These are phyloP conservation scores for Candida ficus DNA, from an alignment of 805 yeast genomes.

Conservation along the genomic window DNA sequence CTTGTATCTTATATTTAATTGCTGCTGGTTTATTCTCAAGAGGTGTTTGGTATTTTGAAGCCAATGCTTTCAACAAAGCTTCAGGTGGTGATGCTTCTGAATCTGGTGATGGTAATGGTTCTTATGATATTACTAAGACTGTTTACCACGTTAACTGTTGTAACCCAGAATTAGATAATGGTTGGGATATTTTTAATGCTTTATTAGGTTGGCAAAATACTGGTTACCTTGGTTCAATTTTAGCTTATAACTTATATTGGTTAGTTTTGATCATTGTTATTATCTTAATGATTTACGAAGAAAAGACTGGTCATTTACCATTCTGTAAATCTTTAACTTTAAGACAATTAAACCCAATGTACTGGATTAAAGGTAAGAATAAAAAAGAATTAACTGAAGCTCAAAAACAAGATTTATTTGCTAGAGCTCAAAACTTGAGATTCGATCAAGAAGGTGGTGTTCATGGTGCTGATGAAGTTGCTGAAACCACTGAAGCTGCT, in stretches of 20 bases:
- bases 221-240: slow-evolving; percentile 88
- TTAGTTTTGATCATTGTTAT: slow-evolving; percentile 52
- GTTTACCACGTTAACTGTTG: slow-evolving; percentile 99
- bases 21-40: slow-evolving; percentile 91
- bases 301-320: slow-evolving; percentile 78
- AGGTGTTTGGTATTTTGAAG: slow-evolving; percentile 88
- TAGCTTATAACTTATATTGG: slow-evolving; percentile 91
- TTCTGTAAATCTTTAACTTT: slow-evolving; percentile 46
- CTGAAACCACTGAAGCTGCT: background rate
- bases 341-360: slow-evolving; percentile 63
- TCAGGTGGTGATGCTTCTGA: slow-evolving; percentile 97
- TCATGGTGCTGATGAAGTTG: background rate
- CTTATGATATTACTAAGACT: slow-evolving; percentile 70
- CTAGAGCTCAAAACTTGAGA: slow-evolving; percentile 32
- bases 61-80: slow-evolving; percentile 50
- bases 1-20: slow-evolving; percentile 83
- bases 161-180: slow-evolving; percentile 85
- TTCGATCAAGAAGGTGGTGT: slow-evolving; percentile 33
- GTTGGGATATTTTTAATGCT: slow-evolving; percentile 97
- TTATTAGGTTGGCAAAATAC: slow-evolving; percentile 96
- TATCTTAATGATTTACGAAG: slow-evolving; percentile 70
- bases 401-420: slow-evolving; percentile 51
- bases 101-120: slow-evolving; percentile 90
- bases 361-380: slow-evolving; percentile 64
- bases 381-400: slow-evolving; percentile 47